Conservation (phyloP, 805 yeast species). For the Lipomyces sp. region DNA sequence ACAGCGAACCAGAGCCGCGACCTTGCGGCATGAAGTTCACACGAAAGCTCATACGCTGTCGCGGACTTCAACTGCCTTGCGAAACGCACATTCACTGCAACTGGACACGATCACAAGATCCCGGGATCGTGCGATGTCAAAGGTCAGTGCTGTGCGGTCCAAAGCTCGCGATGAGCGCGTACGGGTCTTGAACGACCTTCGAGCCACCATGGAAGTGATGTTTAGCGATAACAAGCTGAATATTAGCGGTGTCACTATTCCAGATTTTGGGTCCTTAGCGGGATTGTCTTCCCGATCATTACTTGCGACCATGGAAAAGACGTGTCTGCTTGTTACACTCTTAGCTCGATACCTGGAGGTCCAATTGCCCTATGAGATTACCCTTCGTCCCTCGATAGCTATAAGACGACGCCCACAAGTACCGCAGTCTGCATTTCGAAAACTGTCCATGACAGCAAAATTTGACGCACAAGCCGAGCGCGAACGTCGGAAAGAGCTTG, state of each 20-base stretch:
- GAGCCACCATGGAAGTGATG: conserved; percentile 8
- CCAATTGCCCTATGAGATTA: conserved; percentile 28
- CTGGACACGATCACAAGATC: conserved; percentile 14
- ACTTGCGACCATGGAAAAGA: conserved; percentile 4
- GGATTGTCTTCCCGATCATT: conserved; percentile 14
- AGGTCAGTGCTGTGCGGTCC: background rate
- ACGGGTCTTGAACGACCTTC: conserved; percentile 2
- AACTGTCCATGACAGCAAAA: conserved; percentile 13
- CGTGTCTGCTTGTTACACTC: conserved; percentile 13
- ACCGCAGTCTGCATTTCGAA: conserved; percentile 10
- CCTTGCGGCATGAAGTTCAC: conserved; percentile 6
- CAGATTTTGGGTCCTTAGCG: conserved; percentile 14
- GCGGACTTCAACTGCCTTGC: conserved; percentile 24
- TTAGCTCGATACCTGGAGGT: conserved; percentile 25
- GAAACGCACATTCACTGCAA: conserved; percentile 32
- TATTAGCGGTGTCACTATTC: conserved; percentile 16
- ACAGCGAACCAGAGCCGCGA: background rate
- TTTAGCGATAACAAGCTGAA: conserved; percentile 11
- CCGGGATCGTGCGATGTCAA: conserved; percentile 15
- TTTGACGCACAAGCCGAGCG: conserved; percentile 14
- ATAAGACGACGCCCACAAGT: conserved; percentile 15
- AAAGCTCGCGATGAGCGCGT: conserved; percentile 11
- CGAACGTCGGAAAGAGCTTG: conserved; percentile 24
- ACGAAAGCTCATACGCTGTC: conserved; percentile 12
- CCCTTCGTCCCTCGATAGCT: conserved; percentile 19